Conservation (phyloP, 306 rosid species). For the Dalbergia cultrata region DNA sequence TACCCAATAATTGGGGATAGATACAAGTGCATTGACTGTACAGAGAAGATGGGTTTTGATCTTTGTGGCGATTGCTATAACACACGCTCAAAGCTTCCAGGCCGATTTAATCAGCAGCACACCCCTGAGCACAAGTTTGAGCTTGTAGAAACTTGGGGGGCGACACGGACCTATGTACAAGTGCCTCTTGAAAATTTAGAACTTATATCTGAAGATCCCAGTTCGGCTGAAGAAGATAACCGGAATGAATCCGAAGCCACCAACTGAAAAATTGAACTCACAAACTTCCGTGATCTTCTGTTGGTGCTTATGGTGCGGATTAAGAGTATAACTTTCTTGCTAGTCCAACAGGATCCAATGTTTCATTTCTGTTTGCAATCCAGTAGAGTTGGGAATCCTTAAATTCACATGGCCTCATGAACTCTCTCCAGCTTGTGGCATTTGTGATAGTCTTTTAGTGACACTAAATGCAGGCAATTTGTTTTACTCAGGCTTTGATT, state of each 20-base stretch:
- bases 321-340: not conserved
- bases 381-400: slow-evolving; percentile 19
- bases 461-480: slow-evolving; percentile 1
- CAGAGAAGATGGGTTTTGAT: slow-evolving; percentile 74
- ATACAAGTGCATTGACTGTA: slow-evolving; percentile 77
- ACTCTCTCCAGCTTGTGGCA: slow-evolving; percentile 20
- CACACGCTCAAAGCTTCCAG: slow-evolving; percentile 74
- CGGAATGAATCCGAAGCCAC: slow-evolving; percentile 46
- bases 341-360: slow-evolving; percentile 26
- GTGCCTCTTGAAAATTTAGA: slow-evolving; percentile 46
- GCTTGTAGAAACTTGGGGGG: slow-evolving; percentile 25
- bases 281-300: slow-evolving; percentile 23
- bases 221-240: slow-evolving; percentile 36
- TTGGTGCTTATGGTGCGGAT: not conserved
- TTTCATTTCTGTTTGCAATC: slow-evolving; percentile 17
- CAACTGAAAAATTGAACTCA: slow-evolving; percentile 33
- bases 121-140: slow-evolving; percentile 76
- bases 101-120: slow-evolving; percentile 96
- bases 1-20: slow-evolving; percentile 79
- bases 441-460: not conserved
- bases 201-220: slow-evolving; percentile 35
- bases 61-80: slow-evolving; percentile 82
- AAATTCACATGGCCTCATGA: slow-evolving; percentile 26
- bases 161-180: slow-evolving; percentile 7
- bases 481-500: slow-evolving; percentile 21